A percentile compares a stretch with the other conserved stretches of the same genome.
Conservation (phyloP, 352 stramenopile genomes). For the Thalassiosira pacifica region DNA sequence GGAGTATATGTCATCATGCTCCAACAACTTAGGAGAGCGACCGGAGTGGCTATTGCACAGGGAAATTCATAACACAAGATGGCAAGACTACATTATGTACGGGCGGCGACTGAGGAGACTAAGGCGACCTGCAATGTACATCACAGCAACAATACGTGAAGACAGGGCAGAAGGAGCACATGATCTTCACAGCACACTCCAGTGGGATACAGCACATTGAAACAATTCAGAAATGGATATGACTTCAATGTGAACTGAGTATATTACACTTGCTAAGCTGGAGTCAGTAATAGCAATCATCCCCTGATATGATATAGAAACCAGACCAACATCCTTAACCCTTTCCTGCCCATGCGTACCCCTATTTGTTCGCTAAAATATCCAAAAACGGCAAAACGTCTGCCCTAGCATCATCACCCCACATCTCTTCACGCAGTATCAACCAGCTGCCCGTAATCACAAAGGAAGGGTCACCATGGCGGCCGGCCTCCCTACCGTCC, state of each 20-base stretch:
- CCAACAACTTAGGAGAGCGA: not conserved
- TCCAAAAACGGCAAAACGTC: too few relatives aligned
- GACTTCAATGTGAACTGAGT: not conserved
- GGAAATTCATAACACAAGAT: conserved; percentile 41
- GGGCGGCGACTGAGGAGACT: conserved; percentile 6
- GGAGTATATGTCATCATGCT: conserved; percentile 18
- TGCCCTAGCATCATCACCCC: too few relatives aligned
- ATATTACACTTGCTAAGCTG: too few relatives aligned
- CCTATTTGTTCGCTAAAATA: too few relatives aligned
- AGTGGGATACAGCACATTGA: not conserved
- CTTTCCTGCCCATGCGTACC: too few relatives aligned
- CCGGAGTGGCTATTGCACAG: conserved; percentile 22
- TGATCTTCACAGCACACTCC: not conserved
- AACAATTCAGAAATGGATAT: conserved; percentile 2
- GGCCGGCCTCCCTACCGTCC: too few relatives aligned
- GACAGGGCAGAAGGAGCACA: not conserved
- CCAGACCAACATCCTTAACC: too few relatives aligned
- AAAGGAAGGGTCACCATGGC: too few relatives aligned
- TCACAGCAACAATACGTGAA: conserved; percentile 4
- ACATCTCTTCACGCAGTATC: too few relatives aligned
- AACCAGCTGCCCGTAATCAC: too few relatives aligned
- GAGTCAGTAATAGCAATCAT: too few relatives aligned
- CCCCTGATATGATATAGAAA: too few relatives aligned
- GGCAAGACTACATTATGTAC: conserved; percentile 27
- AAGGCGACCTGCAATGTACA: not conserved